phyloP scores from a whole-genome alignment of 495 filamentous ascomycete species.

The Chaetomium tenue region DNA sequence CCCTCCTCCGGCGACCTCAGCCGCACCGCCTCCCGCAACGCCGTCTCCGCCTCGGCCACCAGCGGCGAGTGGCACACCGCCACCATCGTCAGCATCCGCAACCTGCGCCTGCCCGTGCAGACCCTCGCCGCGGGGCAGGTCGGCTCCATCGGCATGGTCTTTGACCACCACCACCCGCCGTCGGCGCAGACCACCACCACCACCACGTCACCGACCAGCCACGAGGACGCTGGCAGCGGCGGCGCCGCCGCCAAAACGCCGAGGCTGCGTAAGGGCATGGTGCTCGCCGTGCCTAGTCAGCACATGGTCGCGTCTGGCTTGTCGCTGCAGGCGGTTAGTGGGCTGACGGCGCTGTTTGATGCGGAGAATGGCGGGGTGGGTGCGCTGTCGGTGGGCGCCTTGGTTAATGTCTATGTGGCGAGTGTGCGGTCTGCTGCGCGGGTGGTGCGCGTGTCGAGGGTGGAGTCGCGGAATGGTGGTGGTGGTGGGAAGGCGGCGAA shows the following conservation, averaged over 20 bases:
- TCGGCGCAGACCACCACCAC: conserved; percentile 27
- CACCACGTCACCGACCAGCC: conserved; percentile 20
- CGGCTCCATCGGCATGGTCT: conserved; percentile 80
- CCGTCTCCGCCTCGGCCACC: conserved; percentile 46
- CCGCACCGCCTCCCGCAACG: conserved; percentile 41
- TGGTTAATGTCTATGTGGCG: conserved; percentile 79
- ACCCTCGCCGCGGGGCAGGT: conserved; percentile 77
- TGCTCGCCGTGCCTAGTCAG: conserved; percentile 59
- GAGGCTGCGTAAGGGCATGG: conserved; percentile 79
- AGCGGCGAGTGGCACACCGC: conserved; percentile 70
- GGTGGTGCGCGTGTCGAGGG: conserved; percentile 49
- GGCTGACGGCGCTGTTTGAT: conserved; percentile 53
- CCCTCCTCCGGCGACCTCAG: conserved; percentile 45
- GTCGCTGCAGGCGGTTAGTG: conserved; percentile 55
- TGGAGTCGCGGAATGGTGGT: conserved; percentile 16
- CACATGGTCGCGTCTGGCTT: conserved; percentile 50
- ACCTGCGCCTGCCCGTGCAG: conserved; percentile 79
- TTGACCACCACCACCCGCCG: conserved; percentile 36
- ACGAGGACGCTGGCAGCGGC: background rate
- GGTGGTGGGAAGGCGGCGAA: conserved; percentile 25
- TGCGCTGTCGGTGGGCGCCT: conserved; percentile 46
- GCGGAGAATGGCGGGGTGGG: conserved; percentile 39
- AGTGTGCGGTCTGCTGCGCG: conserved; percentile 81
- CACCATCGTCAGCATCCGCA: conserved; percentile 80
- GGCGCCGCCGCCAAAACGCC: conserved; percentile 30